Evolutionary conservation across 345 rosid species (phyloP), one percentile per base, ranked within the genome.

Genomic region (Luvunga scandens): DNA sequence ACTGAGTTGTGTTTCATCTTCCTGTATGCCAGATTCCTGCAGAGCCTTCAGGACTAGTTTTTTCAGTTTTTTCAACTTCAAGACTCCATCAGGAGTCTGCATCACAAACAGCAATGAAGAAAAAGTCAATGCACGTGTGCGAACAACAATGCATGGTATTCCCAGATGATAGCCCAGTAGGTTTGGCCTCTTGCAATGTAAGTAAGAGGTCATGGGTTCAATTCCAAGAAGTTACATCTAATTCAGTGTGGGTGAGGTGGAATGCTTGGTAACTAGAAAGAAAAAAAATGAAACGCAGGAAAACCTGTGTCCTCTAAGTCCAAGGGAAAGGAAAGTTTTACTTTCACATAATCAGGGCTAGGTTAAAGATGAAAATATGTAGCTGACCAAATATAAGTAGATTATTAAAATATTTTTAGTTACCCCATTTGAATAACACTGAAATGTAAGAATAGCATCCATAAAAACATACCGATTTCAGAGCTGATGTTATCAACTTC

Each of bases 41-140:
- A 90, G 79, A 65, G 91, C 86, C 71, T 87, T 77, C 30, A 88
- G 67, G n/a, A 90, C 89, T 24, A 77, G 83, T 76, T 85, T 94
- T 84, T 82, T 87, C 84, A 94, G 80, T 81, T 91, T 93, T 84
- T 81, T 91, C 88, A 88, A 83, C 90, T 89, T 94, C 85, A 94
- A 68, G 77, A 81, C 82, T 83, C 91, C 87, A 66, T 83, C 90
- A 19, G 91, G 85, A 74, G 81, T 87, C 95, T 91, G 86, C 75
- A 55, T 64, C 84, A 81, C 63, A 73, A 21, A 62, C n/a, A 64
- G 53, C 10, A 82, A 33, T 50, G 66, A 30, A 64, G 9, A 22
- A 64, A 67, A 66, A 55, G 28, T 77, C 31, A 69, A 57, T 34
- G 64, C 42, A 19, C 5, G 21, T 34, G 13, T n/a, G 24, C 1